Conservation (phyloP, 2,329 filamentous ascomycete genomes). For the Ophiostoma himal-ulmi region DNA sequence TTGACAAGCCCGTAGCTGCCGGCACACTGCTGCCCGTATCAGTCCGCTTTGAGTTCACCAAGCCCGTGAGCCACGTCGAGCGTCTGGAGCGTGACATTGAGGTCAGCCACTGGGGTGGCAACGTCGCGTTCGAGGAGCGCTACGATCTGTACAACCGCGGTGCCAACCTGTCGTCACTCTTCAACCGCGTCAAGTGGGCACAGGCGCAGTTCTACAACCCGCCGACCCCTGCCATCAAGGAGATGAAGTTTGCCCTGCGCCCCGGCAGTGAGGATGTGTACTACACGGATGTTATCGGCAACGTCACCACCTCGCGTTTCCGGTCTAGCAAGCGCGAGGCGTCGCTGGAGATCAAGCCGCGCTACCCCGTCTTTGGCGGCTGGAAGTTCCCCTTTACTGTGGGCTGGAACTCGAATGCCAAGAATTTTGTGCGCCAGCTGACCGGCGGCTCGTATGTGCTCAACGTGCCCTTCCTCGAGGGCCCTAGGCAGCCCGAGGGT, state of each 20-base stretch:
- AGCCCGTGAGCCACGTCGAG: slow-evolving; percentile 75
- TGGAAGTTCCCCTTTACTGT: slow-evolving; percentile 98
- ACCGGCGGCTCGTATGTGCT: slow-evolving; percentile 66
- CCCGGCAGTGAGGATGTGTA: slow-evolving; percentile 81
- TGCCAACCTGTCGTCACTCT: slow-evolving; percentile 67
- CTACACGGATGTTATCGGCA: slow-evolving; percentile 93
- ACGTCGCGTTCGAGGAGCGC: slow-evolving; percentile 88
- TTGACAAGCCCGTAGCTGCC: slow-evolving; percentile 65
- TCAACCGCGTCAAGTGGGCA: slow-evolving; percentile 72
- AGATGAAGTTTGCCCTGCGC: slow-evolving; percentile 72
- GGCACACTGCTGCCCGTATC: slow-evolving; percentile 65
- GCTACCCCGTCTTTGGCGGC: slow-evolving; percentile 92
- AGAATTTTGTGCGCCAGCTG: slow-evolving; percentile 65
- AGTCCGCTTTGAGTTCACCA: slow-evolving; percentile 92
- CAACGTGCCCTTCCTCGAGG: slow-evolving; percentile 88
- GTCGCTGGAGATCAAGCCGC: slow-evolving; percentile 82
- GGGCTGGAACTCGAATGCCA: slow-evolving; percentile 87
- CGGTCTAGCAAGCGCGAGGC: slow-evolving; percentile 69
- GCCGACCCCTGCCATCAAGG: slow-evolving; percentile 70
- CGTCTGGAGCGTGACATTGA: slow-evolving; percentile 85
- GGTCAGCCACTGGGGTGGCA: slow-evolving; percentile 96
- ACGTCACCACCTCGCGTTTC: slow-evolving; percentile 91
- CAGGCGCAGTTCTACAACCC: slow-evolving; percentile 69
- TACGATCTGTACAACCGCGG: slow-evolving; percentile 84
- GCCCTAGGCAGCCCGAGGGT: slow-evolving; percentile 78